Evolutionary conservation across 192 early-diverging fungal species (phyloP), one percentile per base, ranked within the genome.

Genomic region (Pilobolus umbonatus): DNA sequence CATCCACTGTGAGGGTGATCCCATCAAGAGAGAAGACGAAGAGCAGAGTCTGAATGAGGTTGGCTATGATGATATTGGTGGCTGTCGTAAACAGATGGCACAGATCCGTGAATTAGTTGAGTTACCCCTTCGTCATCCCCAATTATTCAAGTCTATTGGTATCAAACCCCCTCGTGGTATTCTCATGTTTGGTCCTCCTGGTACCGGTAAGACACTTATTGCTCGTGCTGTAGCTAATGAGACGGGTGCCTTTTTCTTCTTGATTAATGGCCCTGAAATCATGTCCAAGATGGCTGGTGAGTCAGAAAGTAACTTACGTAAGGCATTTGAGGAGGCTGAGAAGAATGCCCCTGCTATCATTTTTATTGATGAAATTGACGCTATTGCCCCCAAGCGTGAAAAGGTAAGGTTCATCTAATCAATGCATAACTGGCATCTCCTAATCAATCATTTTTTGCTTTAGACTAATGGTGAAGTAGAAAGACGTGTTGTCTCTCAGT

Each of bases 271-370:
- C 34, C 97, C 97, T 50, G 95, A 98, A 68, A 98, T 99, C 67
- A 98, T 99, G 95, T 95, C 93, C 66, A 98, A 98, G 80, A 99
- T 99, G 97, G 94, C 97, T 42, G 97, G 97, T 66, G 97, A 99
- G 73, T 92, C 89, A 61, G 97, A 99, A 78, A 88, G 84, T 55
- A 99, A 99, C 75, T 65, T 99, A 62, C 87, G 97, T 62, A 98
- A 99, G 78, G 95, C 94, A 11, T 99, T 99, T 58, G 95, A 98
- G 64, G 97, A 99, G 70, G 97, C 97, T 19, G 93, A 96, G 72
- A 95, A 95, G 76, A 98, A 99, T 75, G 85, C 85, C 62, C 97
- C 97, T 11, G 84, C 95, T 54, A 98, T 98, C 17, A 76, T 98
- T 50, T 98, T 98, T 57, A 94, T 98, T 61, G 96, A 98, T 67